Conservation (phyloP, 1,139 yeast genomes). For the Debaryomycetaceae sp. region DNA sequence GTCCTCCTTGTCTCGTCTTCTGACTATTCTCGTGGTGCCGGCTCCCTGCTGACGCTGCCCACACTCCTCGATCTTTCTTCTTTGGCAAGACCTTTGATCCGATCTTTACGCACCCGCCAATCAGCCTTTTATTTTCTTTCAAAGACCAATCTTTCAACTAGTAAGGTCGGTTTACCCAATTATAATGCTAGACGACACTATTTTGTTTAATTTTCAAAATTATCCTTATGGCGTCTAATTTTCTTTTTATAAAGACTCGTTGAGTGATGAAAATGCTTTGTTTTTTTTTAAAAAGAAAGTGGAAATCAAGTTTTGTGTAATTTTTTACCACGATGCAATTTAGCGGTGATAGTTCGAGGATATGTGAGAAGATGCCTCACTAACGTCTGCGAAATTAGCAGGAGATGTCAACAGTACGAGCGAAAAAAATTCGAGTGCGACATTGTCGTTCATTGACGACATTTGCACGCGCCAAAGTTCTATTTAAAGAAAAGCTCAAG, state of each 20-base stretch:
- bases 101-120: not conserved
- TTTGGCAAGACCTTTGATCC: not conserved
- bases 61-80: not conserved
- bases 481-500: too few relatives aligned
- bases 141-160: not conserved
- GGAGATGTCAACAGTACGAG: too few relatives aligned
- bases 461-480: too few relatives aligned
- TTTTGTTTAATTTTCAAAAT: not conserved
- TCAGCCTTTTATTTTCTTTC: not conserved
- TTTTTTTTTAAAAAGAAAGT: not conserved
- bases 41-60: too few relatives aligned
- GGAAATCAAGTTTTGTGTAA: not conserved
- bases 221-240: not conserved
- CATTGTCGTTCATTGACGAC: too few relatives aligned
- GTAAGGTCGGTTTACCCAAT: not conserved
- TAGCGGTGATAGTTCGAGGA: not conserved
- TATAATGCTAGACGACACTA: not conserved
- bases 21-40: too few relatives aligned
- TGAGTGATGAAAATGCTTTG: not conserved
- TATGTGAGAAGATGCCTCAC: not conserved
- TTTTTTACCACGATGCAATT: not conserved
- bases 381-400: too few relatives aligned
- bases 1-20: too few relatives aligned
- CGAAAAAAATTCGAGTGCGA: too few relatives aligned
- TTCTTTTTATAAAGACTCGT: not conserved